These are phyloP conservation scores for Hippophae tibetana DNA, from an alignment of 306 rosid genomes.

Conservation along the genomic window DNA sequence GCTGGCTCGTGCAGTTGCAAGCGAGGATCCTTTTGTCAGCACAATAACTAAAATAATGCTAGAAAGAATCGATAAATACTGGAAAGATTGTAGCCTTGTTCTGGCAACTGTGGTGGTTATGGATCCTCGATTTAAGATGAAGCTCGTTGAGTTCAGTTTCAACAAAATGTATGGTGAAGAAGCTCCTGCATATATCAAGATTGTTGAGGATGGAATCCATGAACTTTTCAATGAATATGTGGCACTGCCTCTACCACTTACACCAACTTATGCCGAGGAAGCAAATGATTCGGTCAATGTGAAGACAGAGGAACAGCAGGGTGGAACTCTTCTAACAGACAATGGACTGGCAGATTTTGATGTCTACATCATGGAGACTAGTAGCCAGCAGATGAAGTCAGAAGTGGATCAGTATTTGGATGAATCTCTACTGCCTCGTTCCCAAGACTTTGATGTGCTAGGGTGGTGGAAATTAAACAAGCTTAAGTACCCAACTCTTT, in stretches of 20 bases:
- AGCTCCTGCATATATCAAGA: constrained; percentile 53
- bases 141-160: constrained; percentile 94
- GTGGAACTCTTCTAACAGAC: constrained; percentile 52
- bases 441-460: constrained; percentile 67
- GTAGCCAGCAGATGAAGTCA: constrained; percentile 75
- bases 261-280: constrained; percentile 68
- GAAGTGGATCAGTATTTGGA: constrained; percentile 89
- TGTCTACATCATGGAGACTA: constrained; percentile 86
- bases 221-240: constrained; percentile 80
- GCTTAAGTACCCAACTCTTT: constrained; percentile 87
- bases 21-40: constrained; percentile 56
- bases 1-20: constrained; percentile 40
- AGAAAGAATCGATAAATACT: constrained; percentile 61
- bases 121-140: constrained; percentile 98
- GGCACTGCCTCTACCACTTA: constrained; percentile 73
- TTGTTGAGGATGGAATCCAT: constrained; percentile 78
- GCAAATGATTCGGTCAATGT: constrained; percentile 38
- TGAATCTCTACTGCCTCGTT: constrained; percentile 76
- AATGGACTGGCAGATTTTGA: constrained; percentile 84
- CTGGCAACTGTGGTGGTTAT: constrained; percentile 82
- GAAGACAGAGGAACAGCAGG: constrained; percentile 38
- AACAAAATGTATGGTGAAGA: constrained; percentile 68
- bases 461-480: constrained; percentile 97
- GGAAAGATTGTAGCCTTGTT: constrained; percentile 72
- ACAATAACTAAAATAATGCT: constrained; percentile 47